phyloP scores from a whole-genome alignment of 2,329 filamentous ascomycete genomes.

The Drechmeria coniospora region DNA sequence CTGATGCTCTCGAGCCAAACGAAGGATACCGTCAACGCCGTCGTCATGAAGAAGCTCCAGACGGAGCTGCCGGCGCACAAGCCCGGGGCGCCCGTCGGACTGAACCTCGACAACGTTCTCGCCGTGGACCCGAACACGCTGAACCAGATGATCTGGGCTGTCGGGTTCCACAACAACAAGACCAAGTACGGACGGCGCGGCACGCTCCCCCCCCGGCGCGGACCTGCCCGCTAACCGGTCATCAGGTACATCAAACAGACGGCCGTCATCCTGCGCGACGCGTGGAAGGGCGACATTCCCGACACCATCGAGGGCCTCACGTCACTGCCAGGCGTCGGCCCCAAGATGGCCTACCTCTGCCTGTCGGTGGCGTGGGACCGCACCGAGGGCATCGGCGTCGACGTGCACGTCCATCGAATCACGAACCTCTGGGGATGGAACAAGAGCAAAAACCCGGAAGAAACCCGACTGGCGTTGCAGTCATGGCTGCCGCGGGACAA shows the following conservation, averaged over 20 bases:
- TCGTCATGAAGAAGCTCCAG: constrained; percentile 66
- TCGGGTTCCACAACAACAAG: constrained; percentile 93
- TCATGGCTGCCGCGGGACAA: constrained; percentile 69
- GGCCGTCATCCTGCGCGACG: constrained; percentile 56
- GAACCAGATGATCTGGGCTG: constrained; percentile 65
- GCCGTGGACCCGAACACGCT: constrained; percentile 47
- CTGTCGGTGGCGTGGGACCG: constrained; percentile 55
- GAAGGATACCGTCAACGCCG: constrained; percentile 80
- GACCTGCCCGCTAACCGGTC: background rate
- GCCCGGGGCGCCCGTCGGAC: constrained; percentile 28
- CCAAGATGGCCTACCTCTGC: constrained; percentile 89
- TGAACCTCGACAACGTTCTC: constrained; percentile 67
- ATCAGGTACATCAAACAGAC: constrained; percentile 52
- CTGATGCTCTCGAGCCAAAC: constrained; percentile 89
- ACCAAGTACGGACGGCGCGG: constrained; percentile 34
- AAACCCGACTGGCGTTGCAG: constrained; percentile 61
- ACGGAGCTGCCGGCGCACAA: constrained; percentile 46
- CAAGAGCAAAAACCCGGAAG: constrained; percentile 65
- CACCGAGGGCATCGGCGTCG: constrained; percentile 71
- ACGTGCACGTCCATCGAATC: constrained; percentile 90
- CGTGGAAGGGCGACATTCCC: constrained; percentile 64
- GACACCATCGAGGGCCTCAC: constrained; percentile 60
- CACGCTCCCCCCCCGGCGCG: background rate
- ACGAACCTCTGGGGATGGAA: constrained; percentile 93
- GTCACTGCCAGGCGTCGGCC: constrained; percentile 71